Percentiles rank a stretch among this genome's conserved stretches.
phyloP scores from a whole-genome alignment of 768 basidiomycete species.

The Mycena latifolia region DNA sequence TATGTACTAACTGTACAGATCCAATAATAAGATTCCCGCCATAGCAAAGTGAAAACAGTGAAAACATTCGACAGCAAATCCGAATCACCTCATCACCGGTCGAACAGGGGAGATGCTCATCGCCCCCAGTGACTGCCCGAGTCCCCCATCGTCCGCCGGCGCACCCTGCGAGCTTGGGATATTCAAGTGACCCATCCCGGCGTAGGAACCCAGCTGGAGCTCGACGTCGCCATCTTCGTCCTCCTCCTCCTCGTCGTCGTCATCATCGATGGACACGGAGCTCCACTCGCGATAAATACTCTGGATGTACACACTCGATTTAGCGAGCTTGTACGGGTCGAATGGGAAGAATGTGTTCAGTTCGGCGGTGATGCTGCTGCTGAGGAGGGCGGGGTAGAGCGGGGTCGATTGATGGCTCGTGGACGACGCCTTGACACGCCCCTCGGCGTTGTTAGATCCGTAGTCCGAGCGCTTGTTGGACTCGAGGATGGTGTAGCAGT shows the following conservation, averaged over 20 bases:
- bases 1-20: conserved; percentile 22
- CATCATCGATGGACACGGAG: conserved; percentile 81
- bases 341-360: conserved; percentile 98
- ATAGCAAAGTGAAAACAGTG: conserved; percentile 15
- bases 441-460: conserved; percentile 42
- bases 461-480: conserved; percentile 82
- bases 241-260: conserved; percentile 41
- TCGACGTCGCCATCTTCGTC: conserved; percentile 23
- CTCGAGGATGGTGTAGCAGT: conserved; percentile 94
- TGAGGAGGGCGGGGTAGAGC: conserved; percentile 43
- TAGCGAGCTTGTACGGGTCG: conserved; percentile 93
- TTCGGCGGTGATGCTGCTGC: conserved; percentile 66
- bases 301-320: conserved; percentile 82
- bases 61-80: neutral
- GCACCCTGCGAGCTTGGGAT: conserved; percentile 21
- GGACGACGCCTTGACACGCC: conserved; percentile 23
- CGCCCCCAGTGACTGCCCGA: conserved; percentile 78
- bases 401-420: neutral
- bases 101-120: conserved; percentile 86
- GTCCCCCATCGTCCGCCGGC: conserved; percentile 56
- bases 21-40: conserved; percentile 1
- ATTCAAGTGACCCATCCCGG: neutral
- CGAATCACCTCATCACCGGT: conserved; percentile 33
- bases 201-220: conserved; percentile 4
- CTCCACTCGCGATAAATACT: conserved; percentile 93